phyloP scores from a whole-genome alignment of 257 asterid genomes.

The Jacaranda copaia region DNA sequence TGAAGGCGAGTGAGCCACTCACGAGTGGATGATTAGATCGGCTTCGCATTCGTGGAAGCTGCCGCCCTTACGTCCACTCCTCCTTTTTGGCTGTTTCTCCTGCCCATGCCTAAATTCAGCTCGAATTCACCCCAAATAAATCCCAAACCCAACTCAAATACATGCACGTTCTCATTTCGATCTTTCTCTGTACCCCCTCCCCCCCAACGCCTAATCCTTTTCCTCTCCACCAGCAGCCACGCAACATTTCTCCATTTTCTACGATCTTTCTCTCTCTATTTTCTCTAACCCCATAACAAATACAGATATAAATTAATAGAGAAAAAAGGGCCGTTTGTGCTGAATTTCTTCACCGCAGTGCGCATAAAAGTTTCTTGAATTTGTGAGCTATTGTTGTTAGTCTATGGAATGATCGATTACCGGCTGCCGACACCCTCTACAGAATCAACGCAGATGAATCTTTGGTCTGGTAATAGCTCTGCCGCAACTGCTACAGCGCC shows the following conservation, averaged over 20 bases:
- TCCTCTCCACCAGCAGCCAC: not conserved
- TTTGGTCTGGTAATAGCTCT: conserved; percentile 43
- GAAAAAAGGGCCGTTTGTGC: not conserved
- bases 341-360: not conserved
- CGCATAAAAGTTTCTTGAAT: not conserved
- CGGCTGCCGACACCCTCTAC: conserved; percentile 43
- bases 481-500: conserved; percentile 30
- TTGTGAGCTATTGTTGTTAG: not conserved
- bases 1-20: not conserved
- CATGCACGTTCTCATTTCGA: not conserved
- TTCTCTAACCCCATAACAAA: not conserved
- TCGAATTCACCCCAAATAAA: conserved; percentile 43
- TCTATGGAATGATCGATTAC: conserved; percentile 51
- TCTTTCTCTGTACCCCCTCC: not conserved
- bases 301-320: too few species aligned
- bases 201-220: not conserved
- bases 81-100: not conserved
- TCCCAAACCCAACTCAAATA: conserved; percentile 26
- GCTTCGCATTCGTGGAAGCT: conserved; percentile 39
- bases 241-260: not conserved
- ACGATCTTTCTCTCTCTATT: not conserved
- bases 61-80: not conserved
- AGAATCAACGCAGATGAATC: conserved; percentile 42
- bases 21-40: conserved; percentile 10
- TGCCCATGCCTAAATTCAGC: conserved; percentile 33